Percentiles rank a stretch among this genome's conserved stretches.
phyloP scores from a whole-genome alignment of 805 yeast genomes.

The Metschnikowia cubensis region DNA sequence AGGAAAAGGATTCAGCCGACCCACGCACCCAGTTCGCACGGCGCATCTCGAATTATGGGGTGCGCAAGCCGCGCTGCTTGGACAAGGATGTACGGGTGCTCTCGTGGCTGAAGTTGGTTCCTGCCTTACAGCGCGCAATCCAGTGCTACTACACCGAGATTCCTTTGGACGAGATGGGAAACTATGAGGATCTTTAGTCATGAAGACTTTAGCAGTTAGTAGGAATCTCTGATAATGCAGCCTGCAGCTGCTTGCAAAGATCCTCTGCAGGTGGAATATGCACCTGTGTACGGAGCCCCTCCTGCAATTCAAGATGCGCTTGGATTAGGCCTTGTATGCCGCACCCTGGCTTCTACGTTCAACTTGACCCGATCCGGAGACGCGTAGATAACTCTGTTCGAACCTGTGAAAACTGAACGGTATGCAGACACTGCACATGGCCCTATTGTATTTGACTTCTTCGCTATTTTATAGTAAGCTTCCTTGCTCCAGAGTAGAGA shows the following conservation, averaged over 20 bases:
- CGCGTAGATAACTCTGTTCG: background rate
- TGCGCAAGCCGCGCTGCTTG: constrained; percentile 62
- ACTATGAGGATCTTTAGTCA: background rate
- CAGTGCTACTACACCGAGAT: constrained; percentile 63
- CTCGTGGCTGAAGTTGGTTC: constrained; percentile 55
- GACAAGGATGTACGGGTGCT: constrained; percentile 64
- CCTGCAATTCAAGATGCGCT: background rate
- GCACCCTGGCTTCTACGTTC: background rate
- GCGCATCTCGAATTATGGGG: constrained; percentile 60
- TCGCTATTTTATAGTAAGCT: too few species aligned
- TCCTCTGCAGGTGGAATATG: background rate
- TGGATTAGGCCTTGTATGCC: background rate
- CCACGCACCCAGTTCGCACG: constrained; percentile 48
- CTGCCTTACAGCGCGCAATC: constrained; percentile 59
- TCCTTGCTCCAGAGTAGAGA: too few species aligned
- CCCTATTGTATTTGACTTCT: background rate
- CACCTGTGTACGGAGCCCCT: background rate
- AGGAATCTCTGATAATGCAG: background rate
- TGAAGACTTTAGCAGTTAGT: background rate
- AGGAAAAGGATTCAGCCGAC: constrained; percentile 5
- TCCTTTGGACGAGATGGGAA: constrained; percentile 25
- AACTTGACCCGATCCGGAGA: background rate
- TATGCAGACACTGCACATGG: background rate
- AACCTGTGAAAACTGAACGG: background rate
- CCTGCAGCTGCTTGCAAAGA: background rate